phyloP scores from a whole-genome alignment of 495 filamentous ascomycete species.

The Elasticomyces elasticus region DNA sequence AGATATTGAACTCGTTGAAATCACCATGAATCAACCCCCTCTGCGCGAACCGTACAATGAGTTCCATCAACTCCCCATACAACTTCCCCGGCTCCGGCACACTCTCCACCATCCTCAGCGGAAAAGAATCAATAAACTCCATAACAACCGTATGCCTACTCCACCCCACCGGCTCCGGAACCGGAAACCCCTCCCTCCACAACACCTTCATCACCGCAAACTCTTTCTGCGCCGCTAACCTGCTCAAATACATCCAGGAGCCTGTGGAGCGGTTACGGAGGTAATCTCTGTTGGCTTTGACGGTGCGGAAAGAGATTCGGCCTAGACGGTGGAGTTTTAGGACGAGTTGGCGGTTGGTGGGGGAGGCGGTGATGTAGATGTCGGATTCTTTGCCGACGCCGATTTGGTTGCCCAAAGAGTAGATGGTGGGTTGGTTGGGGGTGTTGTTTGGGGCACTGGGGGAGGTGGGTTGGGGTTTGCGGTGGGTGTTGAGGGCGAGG shows the following conservation, averaged over 20 bases:
- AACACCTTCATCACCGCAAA: constrained; percentile 86
- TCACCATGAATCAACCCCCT: constrained; percentile 94
- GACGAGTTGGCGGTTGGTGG: constrained; percentile 49
- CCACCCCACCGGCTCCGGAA: constrained; percentile 77
- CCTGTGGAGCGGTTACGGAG: constrained; percentile 65
- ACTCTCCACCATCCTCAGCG: constrained; percentile 70
- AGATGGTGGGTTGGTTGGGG: no score
- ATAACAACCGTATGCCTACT: constrained; percentile 93
- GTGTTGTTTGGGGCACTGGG: no score
- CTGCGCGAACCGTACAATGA: constrained; percentile 74
- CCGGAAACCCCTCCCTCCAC: constrained; percentile 68
- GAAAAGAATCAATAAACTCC: constrained; percentile 79
- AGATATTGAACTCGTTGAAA: constrained; percentile 98
- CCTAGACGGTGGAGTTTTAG: constrained; percentile 93
- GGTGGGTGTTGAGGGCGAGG: constrained; percentile 80
- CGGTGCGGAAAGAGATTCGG: constrained; percentile 90
- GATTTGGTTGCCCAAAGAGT: constrained; percentile 88
- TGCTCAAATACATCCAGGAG: constrained; percentile 96
- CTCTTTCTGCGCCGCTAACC: constrained; percentile 85
- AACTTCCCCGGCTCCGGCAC: constrained; percentile 69
- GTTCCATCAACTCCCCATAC: constrained; percentile 79
- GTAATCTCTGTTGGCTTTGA: constrained; percentile 94
- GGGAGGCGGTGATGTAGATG: constrained; percentile 79
- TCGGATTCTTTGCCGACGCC: constrained; percentile 97
- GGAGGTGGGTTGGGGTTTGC: constrained; percentile 63